Percentiles rank a stretch among this genome's conserved stretches.
Conservation (phyloP, 2,329 filamentous ascomycete species). For the Thyridium curvatum region DNA sequence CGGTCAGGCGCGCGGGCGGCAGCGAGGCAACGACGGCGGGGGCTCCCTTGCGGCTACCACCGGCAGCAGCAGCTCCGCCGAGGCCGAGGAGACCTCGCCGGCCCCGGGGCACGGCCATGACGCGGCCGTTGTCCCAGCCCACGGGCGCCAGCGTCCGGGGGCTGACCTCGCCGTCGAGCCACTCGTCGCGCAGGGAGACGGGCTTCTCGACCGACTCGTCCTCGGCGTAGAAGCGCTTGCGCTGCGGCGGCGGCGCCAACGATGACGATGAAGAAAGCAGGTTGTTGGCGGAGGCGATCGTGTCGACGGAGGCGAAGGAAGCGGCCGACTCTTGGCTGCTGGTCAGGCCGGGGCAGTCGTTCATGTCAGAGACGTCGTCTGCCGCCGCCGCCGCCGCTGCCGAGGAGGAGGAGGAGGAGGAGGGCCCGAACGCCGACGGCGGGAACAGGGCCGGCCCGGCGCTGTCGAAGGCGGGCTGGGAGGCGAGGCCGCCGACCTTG, state of each 20-base stretch:
- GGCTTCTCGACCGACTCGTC: slow-evolving; percentile 29
- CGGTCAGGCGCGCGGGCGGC: slow-evolving; percentile 9
- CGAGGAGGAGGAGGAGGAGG: slow-evolving; percentile 3
- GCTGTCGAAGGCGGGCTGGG: slow-evolving; percentile 41
- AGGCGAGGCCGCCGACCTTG: slow-evolving; percentile 63
- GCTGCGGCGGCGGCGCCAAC: slow-evolving; percentile 9
- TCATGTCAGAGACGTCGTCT: slow-evolving; percentile 16
- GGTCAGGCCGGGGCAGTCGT: slow-evolving; percentile 39
- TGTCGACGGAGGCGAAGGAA: slow-evolving; percentile 18
- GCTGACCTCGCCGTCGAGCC: slow-evolving; percentile 31
- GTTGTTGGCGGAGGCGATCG: slow-evolving; percentile 8
- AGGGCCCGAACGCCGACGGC: slow-evolving; percentile 2
- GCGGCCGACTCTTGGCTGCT: slow-evolving; percentile 50
- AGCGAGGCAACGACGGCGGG: no score
- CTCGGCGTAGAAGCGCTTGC: slow-evolving; percentile 43
- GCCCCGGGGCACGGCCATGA: slow-evolving; percentile 40
- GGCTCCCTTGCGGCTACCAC: neutral
- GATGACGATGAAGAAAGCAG: slow-evolving; percentile 1
- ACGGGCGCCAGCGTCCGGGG: slow-evolving; percentile 30
- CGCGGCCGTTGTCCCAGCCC: slow-evolving; percentile 31
- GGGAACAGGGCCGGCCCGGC: slow-evolving; percentile 4
- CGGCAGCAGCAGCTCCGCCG: slow-evolving; percentile 11
- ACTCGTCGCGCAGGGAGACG: slow-evolving; percentile 15
- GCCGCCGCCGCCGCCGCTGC: slow-evolving; percentile 14
- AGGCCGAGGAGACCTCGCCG: slow-evolving; percentile 10